These are phyloP conservation scores for Trichosporon sp. DNA, from an alignment of 1,284 basidiomycete species.

Conservation along the genomic window DNA sequence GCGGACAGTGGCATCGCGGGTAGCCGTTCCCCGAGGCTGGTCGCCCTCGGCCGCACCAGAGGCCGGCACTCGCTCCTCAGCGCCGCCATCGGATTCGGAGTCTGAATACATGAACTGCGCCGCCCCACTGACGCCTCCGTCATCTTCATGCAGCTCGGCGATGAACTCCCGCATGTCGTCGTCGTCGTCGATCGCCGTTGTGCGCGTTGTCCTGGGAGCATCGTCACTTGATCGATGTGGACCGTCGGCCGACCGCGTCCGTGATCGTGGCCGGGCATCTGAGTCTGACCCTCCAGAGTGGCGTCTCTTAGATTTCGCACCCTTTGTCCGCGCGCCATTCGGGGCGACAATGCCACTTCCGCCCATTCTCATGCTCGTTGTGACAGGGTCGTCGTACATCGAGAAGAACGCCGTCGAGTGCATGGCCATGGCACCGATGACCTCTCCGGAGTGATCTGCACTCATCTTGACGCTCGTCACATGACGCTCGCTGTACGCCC, in stretches of 20 bases:
- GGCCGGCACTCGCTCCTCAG: background rate
- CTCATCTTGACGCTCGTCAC: constrained; percentile 77
- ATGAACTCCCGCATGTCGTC: constrained; percentile 2
- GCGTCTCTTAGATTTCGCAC: background rate
- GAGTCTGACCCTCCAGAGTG: background rate
- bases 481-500: constrained; percentile 53
- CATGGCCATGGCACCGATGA: constrained; percentile 59
- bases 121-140: background rate
- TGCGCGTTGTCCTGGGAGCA: background rate
- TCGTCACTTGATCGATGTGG: background rate
- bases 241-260: background rate
- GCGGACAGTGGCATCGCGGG: no score
- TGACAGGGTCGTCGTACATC: constrained; percentile 57
- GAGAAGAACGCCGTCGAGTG: constrained; percentile 79
- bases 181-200: background rate
- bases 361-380: background rate
- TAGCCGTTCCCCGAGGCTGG: no score
- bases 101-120: constrained; percentile 8
- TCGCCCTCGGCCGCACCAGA: background rate
- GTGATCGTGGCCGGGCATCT: background rate
- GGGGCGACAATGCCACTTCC: constrained; percentile 8
- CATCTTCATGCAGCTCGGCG: background rate
- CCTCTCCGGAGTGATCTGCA: constrained; percentile 66
- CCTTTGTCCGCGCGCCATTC: background rate
- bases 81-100: background rate